Evolutionary conservation across 768 basidiomycete genomes (phyloP).

Genomic region (Suillus ampliporus): DNA sequence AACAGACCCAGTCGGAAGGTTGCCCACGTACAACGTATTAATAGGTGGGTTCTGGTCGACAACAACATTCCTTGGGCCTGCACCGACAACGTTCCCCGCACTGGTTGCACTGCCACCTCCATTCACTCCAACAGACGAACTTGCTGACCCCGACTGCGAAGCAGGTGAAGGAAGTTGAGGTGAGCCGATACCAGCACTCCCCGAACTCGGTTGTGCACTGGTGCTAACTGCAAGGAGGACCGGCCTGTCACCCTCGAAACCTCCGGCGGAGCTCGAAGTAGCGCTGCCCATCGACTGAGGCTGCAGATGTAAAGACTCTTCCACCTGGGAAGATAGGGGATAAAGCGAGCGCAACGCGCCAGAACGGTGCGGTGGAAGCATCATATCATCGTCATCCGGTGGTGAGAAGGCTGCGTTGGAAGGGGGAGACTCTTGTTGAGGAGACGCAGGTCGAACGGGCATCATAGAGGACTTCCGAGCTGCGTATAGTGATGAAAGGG

Average conservation of each 20-base stretch:
- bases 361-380: constrained; percentile 38
- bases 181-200: constrained; percentile 57
- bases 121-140: constrained; percentile 31
- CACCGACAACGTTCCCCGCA: constrained; percentile 28
- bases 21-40: constrained; percentile 99
- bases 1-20: constrained; percentile 82
- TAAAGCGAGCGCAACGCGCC: constrained; percentile 34
- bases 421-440: constrained; percentile 33
- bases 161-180: constrained; percentile 81
- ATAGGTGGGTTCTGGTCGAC: constrained; percentile 97
- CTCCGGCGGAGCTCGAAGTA: constrained; percentile 51
- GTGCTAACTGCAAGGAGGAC: constrained; percentile 53
- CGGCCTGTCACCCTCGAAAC: constrained; percentile 40
- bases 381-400: constrained; percentile 36
- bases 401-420: constrained; percentile 28
- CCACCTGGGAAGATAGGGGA: constrained; percentile 25
- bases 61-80: constrained; percentile 43
- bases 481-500: constrained; percentile 34
- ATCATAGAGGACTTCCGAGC: constrained; percentile 28
- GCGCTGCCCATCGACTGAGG: constrained; percentile 43
- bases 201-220: constrained; percentile 38
- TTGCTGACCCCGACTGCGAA: constrained; percentile 62
- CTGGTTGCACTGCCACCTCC: constrained; percentile 39
- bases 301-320: constrained; percentile 29
- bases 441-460: constrained; percentile 32